Percentiles rank a stretch among this genome's conserved stretches.
These are phyloP conservation scores for Cordyceps cateniannulata DNA, from an alignment of 2,329 filamentous ascomycete genomes.

Conservation along the genomic window DNA sequence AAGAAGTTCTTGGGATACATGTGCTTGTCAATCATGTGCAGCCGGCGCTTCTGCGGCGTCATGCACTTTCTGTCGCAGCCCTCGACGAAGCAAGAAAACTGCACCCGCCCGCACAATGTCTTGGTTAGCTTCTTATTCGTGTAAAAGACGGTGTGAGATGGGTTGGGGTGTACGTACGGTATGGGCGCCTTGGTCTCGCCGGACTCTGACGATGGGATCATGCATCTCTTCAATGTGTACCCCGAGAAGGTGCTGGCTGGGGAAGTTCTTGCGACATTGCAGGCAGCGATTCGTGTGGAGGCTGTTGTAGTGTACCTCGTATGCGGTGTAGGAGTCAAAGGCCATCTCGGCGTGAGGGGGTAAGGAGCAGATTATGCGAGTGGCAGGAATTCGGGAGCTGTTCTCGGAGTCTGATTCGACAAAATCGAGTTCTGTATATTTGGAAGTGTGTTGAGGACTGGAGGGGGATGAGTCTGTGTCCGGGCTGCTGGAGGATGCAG, in stretches of 20 bases:
- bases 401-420: constrained; percentile 27
- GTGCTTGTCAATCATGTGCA: constrained; percentile 93
- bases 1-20: constrained; percentile 85
- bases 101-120: background rate
- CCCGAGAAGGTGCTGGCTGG: constrained; percentile 70
- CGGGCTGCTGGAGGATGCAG: constrained; percentile 18
- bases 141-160: background rate
- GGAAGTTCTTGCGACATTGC: constrained; percentile 82
- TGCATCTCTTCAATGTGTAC: constrained; percentile 90
- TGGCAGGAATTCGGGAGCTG: constrained; percentile 23
- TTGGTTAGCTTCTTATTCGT: background rate
- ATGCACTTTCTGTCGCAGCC: constrained; percentile 79
- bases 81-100: constrained; percentile 88
- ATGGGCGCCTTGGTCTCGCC: constrained; percentile 74
- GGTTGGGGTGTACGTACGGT: constrained; percentile 52
- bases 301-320: constrained; percentile 80
- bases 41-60: constrained; percentile 73
- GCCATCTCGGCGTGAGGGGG: constrained; percentile 70
- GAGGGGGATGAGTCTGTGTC: constrained; percentile 13
- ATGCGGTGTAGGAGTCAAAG: constrained; percentile 72
- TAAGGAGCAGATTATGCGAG: constrained; percentile 69
- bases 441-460: constrained; percentile 34
- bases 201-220: constrained; percentile 68
- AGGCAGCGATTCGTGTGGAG: constrained; percentile 78
- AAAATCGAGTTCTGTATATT: constrained; percentile 54